Conservation (phyloP, 805 yeast species). For the Saccharomycopsis vini region DNA sequence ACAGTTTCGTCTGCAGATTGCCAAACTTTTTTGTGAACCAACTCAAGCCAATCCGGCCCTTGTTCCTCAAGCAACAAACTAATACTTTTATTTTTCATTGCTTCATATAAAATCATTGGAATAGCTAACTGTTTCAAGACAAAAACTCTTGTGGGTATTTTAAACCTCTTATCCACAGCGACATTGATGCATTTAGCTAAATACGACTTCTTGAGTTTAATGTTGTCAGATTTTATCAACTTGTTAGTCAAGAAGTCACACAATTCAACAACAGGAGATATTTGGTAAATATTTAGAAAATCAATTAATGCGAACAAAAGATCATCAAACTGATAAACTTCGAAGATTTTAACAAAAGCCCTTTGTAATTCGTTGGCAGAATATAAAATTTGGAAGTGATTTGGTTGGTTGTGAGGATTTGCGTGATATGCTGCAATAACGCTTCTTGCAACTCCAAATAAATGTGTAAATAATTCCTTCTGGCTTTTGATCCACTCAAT, state of each 20-base stretch:
- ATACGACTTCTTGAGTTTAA: conserved; percentile 38
- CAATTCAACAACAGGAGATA: conserved; percentile 38
- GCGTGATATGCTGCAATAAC: conserved; percentile 34
- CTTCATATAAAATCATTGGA: conserved; percentile 56
- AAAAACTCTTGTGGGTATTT: conserved; percentile 49
- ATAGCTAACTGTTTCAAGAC: conserved; percentile 56
- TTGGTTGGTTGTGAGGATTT: conserved; percentile 43
- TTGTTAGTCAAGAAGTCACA: conserved; percentile 49
- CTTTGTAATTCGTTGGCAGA: conserved; percentile 55
- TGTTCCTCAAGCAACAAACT: conserved; percentile 32
- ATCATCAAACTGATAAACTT: conserved; percentile 29
- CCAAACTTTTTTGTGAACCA: conserved; percentile 67
- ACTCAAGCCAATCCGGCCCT: conserved; percentile 46
- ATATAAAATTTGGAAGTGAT: conserved; percentile 64
- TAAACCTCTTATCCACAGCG: conserved; percentile 35
- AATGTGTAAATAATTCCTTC: conserved; percentile 34
- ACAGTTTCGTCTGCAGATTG: conserved; percentile 45
- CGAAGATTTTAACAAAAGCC: conserved; percentile 33
- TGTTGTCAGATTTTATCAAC: conserved; percentile 45
- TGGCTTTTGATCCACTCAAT: conserved; percentile 52
- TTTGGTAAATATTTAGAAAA: conserved; percentile 36
- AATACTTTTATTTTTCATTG: conserved; percentile 39
- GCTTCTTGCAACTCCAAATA: conserved; percentile 36
- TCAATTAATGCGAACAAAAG: conserved; percentile 35
- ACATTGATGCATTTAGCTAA: conserved; percentile 44